These are phyloP conservation scores for Salix suchowensis DNA, from an alignment of 345 rosid genomes.

Conservation along the genomic window DNA sequence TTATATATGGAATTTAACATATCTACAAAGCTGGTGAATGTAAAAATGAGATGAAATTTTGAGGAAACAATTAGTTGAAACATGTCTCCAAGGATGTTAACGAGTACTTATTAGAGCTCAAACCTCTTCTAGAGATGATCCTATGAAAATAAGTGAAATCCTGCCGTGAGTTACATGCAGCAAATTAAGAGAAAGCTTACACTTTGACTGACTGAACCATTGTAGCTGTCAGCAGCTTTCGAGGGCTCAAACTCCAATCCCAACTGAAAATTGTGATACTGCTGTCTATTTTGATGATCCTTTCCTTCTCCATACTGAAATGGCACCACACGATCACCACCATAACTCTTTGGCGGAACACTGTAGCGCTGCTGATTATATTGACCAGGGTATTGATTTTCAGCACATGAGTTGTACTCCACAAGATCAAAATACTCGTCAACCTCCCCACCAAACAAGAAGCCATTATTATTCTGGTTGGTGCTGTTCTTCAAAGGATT, in stretches of 20 bases:
- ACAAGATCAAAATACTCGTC: slow-evolving; percentile 81
- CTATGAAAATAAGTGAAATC: not conserved
- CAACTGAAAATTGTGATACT: slow-evolving; percentile 41
- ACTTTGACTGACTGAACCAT: slow-evolving; percentile 41
- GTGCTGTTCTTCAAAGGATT: slow-evolving; percentile 40
- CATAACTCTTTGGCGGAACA: slow-evolving; percentile 40
- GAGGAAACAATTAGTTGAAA: not conserved
- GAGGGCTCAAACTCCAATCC: slow-evolving; percentile 50
- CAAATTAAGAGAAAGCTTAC: slow-evolving; percentile 38
- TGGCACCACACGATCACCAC: slow-evolving; percentile 77
- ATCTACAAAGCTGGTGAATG: not conserved
- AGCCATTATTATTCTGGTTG: slow-evolving; percentile 38
- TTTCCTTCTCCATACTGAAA: slow-evolving; percentile 43
- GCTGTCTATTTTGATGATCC: slow-evolving; percentile 31
- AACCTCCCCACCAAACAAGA: slow-evolving; percentile 50
- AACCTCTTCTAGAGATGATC: not conserved
- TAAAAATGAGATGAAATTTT: not conserved
- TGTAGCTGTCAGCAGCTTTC: slow-evolving; percentile 43
- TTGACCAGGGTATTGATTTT: slow-evolving; percentile 38
- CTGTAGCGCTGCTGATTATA: slow-evolving; percentile 31
- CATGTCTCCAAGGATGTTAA: not conserved
- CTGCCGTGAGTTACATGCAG: not conserved
- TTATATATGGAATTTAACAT: not conserved
- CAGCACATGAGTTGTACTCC: slow-evolving; percentile 54
- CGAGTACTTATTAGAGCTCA: not conserved